Evolutionary conservation across 2,329 filamentous ascomycete species (phyloP).

Genomic region (Pseudogymnoascus verrucosus): DNA sequence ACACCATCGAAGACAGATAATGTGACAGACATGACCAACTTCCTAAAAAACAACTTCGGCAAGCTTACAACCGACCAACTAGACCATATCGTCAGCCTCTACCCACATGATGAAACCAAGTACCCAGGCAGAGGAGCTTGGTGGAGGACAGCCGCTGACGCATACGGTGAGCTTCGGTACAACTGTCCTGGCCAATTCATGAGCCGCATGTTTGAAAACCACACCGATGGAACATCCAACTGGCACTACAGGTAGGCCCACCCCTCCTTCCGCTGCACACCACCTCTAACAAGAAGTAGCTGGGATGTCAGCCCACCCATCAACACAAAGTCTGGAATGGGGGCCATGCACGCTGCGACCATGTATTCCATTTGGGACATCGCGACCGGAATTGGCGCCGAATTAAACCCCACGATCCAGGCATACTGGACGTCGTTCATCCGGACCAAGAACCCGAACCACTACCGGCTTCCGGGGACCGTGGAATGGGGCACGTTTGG

Average conservation of each 20-base stretch:
- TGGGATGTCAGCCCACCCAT: conserved; percentile 51
- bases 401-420: conserved; percentile 53
- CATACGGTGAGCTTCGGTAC: conserved; percentile 58
- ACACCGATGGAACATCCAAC: conserved; percentile 24
- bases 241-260: conserved; percentile 55
- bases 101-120: conserved; percentile 39
- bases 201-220: conserved; percentile 14
- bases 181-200: conserved; percentile 55
- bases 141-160: conserved; percentile 50
- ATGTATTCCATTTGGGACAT: conserved; percentile 61
- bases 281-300: conserved; percentile 12
- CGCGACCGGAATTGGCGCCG: conserved; percentile 47
- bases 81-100: conserved; percentile 43
- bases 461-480: conserved; percentile 34
- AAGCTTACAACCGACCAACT: conserved; percentile 44
- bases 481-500: conserved; percentile 45
- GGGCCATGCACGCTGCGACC: conserved; percentile 62
- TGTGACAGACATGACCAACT: conserved; percentile 41
- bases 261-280: not conserved
- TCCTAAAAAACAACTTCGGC: conserved; percentile 52
- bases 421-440: conserved; percentile 72
- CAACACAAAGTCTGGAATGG: conserved; percentile 45
- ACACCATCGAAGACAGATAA: conserved; percentile 41
- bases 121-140: conserved; percentile 42
- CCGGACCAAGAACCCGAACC: conserved; percentile 57